Base-by-base conservation (phyloP, 202 grass and related monocot genomes). In the Panicum virgatum region DNA sequence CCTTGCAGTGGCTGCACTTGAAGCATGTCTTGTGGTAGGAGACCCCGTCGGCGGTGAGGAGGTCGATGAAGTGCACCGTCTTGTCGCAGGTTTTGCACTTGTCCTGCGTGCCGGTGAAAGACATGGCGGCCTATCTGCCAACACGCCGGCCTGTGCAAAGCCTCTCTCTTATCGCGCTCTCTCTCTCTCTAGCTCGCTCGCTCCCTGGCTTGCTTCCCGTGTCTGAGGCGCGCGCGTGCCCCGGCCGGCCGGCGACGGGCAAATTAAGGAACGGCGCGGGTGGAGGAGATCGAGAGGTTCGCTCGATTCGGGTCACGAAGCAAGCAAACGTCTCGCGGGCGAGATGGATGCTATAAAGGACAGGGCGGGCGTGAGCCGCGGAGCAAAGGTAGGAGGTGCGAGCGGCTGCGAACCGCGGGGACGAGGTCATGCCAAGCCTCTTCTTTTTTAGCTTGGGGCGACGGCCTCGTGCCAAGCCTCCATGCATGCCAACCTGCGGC, bases 1-100 rank as follows among this genome's bases (percentile, higher is more conserved):
- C 94, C 81, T 92, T 92, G 94, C 94, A 97, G 84, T 92, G 92
- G 86, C 79, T 93, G 75, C 94, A 97, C 81, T 97, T 97, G 88
- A 97, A 97, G 92, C 94, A 97, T 74, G 88, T 97, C 86, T 97
- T 97, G 76, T 97, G 94, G 82, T 97, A 97, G 0, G 89, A 72
- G 66, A 92, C 76, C 19, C 89, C 89, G 58, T 97, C 94, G 12
- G 94, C 94, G 4, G 85, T 90, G 16, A 97, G 68, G 59, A 97
- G 94, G 57, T 97, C 94, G 62, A 97, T 97, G 89, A 97, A 92
- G 64, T 97, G 94, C 69, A 97, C 94, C 1, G 82, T 94, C 91
- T 94, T 97, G 85, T 94, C 91, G 78, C 94, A 97, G 38, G 89
- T 75, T 64, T 94, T 97, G 91, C 94, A 97, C 69, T 97, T 97